Evolutionary conservation across 2,329 filamentous ascomycete species (phyloP), one percentile per base, ranked within the genome.

Genomic region (Aspergillus carbonarius): DNA sequence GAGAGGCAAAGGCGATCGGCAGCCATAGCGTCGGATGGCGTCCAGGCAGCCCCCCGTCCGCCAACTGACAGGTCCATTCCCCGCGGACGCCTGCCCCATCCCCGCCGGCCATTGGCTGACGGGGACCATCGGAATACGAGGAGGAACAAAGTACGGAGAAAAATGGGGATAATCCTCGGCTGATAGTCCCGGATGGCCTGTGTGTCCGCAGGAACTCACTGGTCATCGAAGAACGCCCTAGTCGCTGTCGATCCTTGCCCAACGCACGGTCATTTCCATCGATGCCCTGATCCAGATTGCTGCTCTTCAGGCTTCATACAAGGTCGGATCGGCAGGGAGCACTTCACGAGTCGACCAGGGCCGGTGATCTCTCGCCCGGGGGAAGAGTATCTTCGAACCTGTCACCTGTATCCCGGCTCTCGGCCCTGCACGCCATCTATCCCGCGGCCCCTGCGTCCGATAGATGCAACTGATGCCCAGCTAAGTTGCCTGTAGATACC

Each of bases 1-100:
- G 39, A 51, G 25, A 51, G 49, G 49, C 49, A 51, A 39, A 39
- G 34, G 37, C 49, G 49, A 51, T 18, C 49, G 39, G 34, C 49
- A 51, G 49, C 3, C 5, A 39, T 40, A 51, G 34, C 20, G 39
- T 17, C 39, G n/a, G 39, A 42, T 20, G 39, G 39, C 39, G 39
- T 23, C 39, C 39, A 42, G 39, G 39, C 39, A 42, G 39, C 39
- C 18, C 39, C 23, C 39, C 17, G 39, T 42, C 17, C 39, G 39
- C 39, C 39, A 42, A 20, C 39, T 20, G 39, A 42, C 20, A 42
- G 18, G 39, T 42, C 39, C 9, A 42, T 18, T 23, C 20, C 20
- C 39, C 18, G 18, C 39, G 20, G 39, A 9, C 9, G 30, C 30
- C 30, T 32, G 30, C 30, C 9, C 7, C 2, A 1, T 10, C 10